phyloP scores from a whole-genome alignment of 164 flowering plant species.

The Paratinospora sagittata region DNA sequence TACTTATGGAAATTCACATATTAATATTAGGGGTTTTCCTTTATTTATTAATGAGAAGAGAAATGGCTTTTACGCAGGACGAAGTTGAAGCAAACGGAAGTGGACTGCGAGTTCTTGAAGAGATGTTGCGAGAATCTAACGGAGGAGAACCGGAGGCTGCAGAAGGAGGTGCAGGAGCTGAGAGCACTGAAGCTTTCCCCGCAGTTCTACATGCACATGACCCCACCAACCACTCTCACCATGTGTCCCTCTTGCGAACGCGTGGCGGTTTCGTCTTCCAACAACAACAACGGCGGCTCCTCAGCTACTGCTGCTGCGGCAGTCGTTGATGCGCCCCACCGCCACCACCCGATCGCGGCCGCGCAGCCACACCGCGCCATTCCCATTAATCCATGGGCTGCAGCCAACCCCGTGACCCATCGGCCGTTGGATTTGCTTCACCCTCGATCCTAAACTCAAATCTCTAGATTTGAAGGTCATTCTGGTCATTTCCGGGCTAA shows the following conservation, averaged over 20 bases:
- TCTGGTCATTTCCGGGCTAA: background rate
- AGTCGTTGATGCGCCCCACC: background rate
- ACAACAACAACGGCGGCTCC: no score
- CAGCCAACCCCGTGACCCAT: background rate
- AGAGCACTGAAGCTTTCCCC: conserved; percentile 34
- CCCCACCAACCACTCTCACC: conserved; percentile 42
- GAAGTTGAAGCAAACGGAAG: conserved; percentile 42
- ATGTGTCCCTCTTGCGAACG: conserved; percentile 45
- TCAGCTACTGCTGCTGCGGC: background rate
- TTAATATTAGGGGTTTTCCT: background rate
- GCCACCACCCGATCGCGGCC: background rate
- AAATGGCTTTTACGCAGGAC: conserved; percentile 20
- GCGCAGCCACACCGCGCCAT: conserved; percentile 5
- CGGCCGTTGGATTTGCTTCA: conserved; percentile 3
- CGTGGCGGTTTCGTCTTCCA: conserved; percentile 18
- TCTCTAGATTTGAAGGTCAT: background rate
- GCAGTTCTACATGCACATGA: conserved; percentile 40
- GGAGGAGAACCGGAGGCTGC: conserved; percentile 36
- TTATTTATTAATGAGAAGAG: no score
- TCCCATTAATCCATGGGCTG: conserved; percentile 4
- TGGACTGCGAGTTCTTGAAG: conserved; percentile 38
- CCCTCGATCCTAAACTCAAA: conserved; percentile 1
- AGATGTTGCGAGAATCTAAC: conserved; percentile 37
- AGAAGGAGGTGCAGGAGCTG: conserved; percentile 41
- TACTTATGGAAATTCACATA: conserved; percentile 4